Evolutionary conservation across 179 eudicot genomes (phyloP).

Genomic region (Vitellaria paradoxa): DNA sequence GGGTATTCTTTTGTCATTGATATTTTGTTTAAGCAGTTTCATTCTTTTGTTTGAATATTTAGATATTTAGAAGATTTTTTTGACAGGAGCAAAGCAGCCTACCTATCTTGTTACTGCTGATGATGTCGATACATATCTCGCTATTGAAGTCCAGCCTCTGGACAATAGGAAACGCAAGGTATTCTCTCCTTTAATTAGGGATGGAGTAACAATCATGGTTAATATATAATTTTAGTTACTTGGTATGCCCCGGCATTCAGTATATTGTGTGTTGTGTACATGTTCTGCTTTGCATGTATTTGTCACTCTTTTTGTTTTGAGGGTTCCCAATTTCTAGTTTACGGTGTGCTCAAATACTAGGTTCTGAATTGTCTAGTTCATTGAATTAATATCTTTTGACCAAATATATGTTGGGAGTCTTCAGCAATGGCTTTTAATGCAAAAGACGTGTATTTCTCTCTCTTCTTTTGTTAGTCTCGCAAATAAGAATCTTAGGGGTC

Average conservation of each 20-base stretch:
- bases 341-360: neutral
- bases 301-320: neutral
- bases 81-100: constrained; percentile 94
- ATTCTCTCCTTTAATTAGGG: constrained; percentile 7
- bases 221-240: neutral
- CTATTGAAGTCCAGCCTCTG: constrained; percentile 96
- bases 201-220: neutral
- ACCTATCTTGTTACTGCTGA: constrained; percentile 87
- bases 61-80: constrained; percentile 19
- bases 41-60: constrained; percentile 8
- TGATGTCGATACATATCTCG: constrained; percentile 77
- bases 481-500: too few relatives aligned
- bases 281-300: neutral
- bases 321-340: neutral
- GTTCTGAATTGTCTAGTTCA: neutral
- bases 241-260: too few relatives aligned
- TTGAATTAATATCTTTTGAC: neutral
- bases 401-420: neutral
- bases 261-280: neutral
- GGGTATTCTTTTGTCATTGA: constrained; percentile 39
- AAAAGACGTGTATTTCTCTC: neutral
- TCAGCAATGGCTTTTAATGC: neutral
- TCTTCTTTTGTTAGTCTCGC: too few relatives aligned
- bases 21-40: constrained; percentile 14
- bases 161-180: constrained; percentile 94